Percentiles rank a stretch among this genome's conserved stretches.
These are phyloP conservation scores for Brettanomyces custersianus DNA, from an alignment of 805 yeast genomes.

Conservation along the genomic window DNA sequence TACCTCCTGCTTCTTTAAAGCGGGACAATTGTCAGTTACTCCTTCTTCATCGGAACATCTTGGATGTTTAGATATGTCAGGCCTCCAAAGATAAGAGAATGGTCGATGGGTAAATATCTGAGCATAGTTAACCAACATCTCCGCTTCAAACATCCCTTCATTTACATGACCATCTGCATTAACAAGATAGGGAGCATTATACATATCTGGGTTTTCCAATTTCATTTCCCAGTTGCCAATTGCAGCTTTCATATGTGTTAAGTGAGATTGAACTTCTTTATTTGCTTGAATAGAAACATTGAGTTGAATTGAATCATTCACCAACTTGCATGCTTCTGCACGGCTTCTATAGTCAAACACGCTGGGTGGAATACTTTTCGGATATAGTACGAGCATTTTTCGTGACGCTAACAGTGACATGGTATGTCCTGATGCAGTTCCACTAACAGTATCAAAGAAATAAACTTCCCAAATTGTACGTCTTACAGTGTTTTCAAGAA, in stretches of 20 bases:
- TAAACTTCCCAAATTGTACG: constrained; percentile 44
- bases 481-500: constrained; percentile 29
- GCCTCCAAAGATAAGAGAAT: constrained; percentile 43
- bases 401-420: constrained; percentile 30
- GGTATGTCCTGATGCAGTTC: constrained; percentile 44
- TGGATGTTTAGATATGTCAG: constrained; percentile 34
- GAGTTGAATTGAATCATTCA: constrained; percentile 39
- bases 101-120: constrained; percentile 49
- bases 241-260: constrained; percentile 34
- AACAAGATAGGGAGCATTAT: constrained; percentile 33
- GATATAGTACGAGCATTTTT: constrained; percentile 30
- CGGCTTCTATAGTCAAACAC: constrained; percentile 39
- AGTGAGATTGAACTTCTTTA: constrained; percentile 27
- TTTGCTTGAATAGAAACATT: constrained; percentile 36
- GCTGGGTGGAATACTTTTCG: constrained; percentile 25
- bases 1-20: constrained; percentile 24
- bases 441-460: constrained; percentile 43
- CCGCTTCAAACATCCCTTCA: constrained; percentile 46
- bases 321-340: constrained; percentile 37
- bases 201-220: constrained; percentile 34
- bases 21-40: constrained; percentile 23
- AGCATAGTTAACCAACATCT: constrained; percentile 39
- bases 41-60: constrained; percentile 26
- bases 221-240: constrained; percentile 43
- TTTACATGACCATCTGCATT: constrained; percentile 36